Base-by-base conservation (phyloP, 768 basidiomycete species). In the Mycena rebaudengoi region DNA sequence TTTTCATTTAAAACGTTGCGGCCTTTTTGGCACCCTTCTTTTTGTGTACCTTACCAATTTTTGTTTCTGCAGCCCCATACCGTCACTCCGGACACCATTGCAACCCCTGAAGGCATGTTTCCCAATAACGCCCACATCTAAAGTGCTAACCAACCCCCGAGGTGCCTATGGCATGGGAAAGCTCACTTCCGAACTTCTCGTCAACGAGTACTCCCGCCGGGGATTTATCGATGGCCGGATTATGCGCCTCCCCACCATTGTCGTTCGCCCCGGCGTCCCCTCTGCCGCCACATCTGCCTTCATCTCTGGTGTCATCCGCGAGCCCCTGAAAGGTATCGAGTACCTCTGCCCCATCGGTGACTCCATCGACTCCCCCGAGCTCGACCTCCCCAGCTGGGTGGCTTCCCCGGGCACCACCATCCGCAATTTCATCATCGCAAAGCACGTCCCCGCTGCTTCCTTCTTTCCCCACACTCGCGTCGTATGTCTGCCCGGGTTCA, bases 401-500 rank as follows among this genome's bases (percentile, higher is more conserved):
- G 82, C 82, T 5, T 80, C 82, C 20, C 82, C 85, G 2, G 76
- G 80, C 60, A 85, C 83, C 12, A 84, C 86, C 13, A 78, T 87
- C 59, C 69, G 76, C 49, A 90, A 90, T 71, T 77, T 90, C 56
- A 73, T 86, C 33, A 74, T 77, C 58, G 84, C 85, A 6, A 79
- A 80, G 66, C 76, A 80, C 52, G 68, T 90, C 57, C 79, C 82
- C 16, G 79, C 83, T 4, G 71, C 72, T 10, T 73, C 70, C 10
- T 84, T 87, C 64, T 46, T 72, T 5, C 26, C 72, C 2, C 82
- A 85, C 72, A 83, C 81, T 0, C 80, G 88, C 53, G 84, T 85
- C 7, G 81, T 88, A 33, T 88, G 85, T 65, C 71, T 88, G 3
- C 88, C 88, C 2, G 88, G 88, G 0, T 85, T 89, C 72, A 86